Percentiles rank a stretch among this genome's conserved stretches.
phyloP scores from a whole-genome alignment of 257 asterid species.

The Gynochthodes officinalis region DNA sequence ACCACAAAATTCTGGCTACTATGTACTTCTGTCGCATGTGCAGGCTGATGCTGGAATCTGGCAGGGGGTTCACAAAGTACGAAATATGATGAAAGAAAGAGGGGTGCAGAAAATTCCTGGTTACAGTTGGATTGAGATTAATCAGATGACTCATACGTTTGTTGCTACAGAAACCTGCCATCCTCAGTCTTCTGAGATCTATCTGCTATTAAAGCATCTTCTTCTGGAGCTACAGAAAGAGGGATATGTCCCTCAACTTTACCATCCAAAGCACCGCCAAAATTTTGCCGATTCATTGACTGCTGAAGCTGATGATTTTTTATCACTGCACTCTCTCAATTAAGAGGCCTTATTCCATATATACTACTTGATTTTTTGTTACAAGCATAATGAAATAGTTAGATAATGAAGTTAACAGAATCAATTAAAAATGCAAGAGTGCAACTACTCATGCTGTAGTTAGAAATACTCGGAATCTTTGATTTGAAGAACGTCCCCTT shows the following conservation, averaged over 20 bases:
- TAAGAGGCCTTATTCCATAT: background rate
- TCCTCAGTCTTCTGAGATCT: constrained; percentile 53
- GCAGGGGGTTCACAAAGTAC: constrained; percentile 55
- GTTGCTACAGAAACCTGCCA: constrained; percentile 72
- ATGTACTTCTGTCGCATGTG: constrained; percentile 65
- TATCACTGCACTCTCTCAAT: background rate
- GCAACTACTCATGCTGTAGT: no score
- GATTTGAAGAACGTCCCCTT: no score
- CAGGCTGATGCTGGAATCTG: constrained; percentile 72
- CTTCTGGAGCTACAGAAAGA: constrained; percentile 60
- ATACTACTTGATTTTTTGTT: background rate
- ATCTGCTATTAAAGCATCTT: constrained; percentile 47
- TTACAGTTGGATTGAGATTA: constrained; percentile 75
- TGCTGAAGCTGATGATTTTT: constrained; percentile 19
- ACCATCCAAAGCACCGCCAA: constrained; percentile 8
- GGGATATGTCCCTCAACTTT: constrained; percentile 36
- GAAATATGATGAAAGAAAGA: constrained; percentile 64
- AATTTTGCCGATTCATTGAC: constrained; percentile 7
- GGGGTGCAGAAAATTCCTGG: constrained; percentile 80
- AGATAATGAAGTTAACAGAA: no score
- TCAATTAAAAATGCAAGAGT: no score
- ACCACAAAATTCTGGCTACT: constrained; percentile 89
- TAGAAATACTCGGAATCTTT: no score
- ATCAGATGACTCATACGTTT: constrained; percentile 60
- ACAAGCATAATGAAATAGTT: no score